Conservation (phyloP, 768 basidiomycete genomes). For the Tulasnella sp. region DNA sequence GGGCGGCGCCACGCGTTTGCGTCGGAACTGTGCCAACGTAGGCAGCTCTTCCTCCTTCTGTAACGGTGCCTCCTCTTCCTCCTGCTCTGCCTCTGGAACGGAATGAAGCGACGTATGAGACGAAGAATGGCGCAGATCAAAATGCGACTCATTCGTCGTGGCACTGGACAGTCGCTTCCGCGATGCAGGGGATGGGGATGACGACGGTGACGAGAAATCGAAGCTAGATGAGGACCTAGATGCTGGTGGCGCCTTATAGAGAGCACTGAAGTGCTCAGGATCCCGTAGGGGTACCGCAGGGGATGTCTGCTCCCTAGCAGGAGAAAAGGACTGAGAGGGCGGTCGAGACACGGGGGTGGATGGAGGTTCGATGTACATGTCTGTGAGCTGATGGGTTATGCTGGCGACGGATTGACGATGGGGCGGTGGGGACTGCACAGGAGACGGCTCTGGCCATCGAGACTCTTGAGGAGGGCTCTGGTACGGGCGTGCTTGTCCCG, state of each 20-base stretch:
- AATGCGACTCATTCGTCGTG: neutral
- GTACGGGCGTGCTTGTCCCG: neutral
- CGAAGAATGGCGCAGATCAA: neutral
- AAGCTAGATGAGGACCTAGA: neutral
- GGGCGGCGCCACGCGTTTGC: too few species aligned
- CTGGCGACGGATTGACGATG: neutral
- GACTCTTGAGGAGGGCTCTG: neutral
- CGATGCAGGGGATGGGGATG: constrained; percentile 1
- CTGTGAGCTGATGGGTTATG: neutral
- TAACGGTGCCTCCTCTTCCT: neutral
- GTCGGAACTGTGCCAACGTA: too few species aligned
- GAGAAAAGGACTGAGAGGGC: neutral
- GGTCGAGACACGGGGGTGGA: neutral
- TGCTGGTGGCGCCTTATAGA: constrained; percentile 9
- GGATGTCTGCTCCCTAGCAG: neutral
- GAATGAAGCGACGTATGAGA: constrained; percentile 9
- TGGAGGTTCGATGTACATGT: neutral
- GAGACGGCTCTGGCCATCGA: neutral
- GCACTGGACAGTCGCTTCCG: neutral
- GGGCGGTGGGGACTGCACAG: neutral
- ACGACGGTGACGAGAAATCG: constrained; percentile 9
- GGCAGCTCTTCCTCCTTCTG: too few species aligned
- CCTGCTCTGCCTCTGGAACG: neutral
- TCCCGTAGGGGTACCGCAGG: neutral
- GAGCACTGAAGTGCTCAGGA: neutral